Conservation (phyloP, 768 basidiomycete genomes). For the Fibroporia radiculosa region DNA sequence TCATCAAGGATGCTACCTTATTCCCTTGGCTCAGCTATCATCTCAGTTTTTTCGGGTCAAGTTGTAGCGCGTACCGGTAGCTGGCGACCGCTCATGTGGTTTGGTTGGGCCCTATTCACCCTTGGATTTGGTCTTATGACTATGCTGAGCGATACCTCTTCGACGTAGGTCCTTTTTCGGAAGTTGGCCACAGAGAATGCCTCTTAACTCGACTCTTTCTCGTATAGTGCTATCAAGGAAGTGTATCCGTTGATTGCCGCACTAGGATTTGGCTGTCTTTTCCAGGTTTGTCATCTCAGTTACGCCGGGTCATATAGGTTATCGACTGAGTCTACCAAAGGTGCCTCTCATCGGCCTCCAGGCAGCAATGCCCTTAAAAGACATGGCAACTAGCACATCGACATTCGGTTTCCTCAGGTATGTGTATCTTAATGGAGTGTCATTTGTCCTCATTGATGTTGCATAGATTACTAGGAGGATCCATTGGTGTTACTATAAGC, state of each 20-base stretch:
- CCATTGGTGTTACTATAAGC: conserved; percentile 66
- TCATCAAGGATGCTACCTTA: conserved; percentile 60
- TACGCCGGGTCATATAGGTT: background rate
- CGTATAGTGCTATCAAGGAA: conserved; percentile 40
- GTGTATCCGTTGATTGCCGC: conserved; percentile 62
- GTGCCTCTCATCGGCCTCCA: conserved; percentile 66
- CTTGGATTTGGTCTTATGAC: conserved; percentile 71
- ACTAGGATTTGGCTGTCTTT: conserved; percentile 56
- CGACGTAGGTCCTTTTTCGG: conserved; percentile 25
- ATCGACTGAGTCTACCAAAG: background rate
- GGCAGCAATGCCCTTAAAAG: conserved; percentile 80
- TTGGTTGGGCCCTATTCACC: conserved; percentile 44
- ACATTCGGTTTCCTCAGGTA: conserved; percentile 67
- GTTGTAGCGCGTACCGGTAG: conserved; percentile 47
- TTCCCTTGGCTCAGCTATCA: conserved; percentile 50
- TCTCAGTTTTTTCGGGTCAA: conserved; percentile 51
- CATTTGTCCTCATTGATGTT: too few relatives aligned
- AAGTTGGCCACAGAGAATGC: background rate
- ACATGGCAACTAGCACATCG: conserved; percentile 78
- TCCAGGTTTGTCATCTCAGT: conserved; percentile 32
- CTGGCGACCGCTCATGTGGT: conserved; percentile 61
- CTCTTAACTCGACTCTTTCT: conserved; percentile 1
- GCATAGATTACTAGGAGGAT: conserved; percentile 61
- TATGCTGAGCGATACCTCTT: conserved; percentile 51
- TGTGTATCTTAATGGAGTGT: conserved; percentile 4